phyloP scores from a whole-genome alignment of 2,329 filamentous ascomycete species.

The Thelonectria rubi region DNA sequence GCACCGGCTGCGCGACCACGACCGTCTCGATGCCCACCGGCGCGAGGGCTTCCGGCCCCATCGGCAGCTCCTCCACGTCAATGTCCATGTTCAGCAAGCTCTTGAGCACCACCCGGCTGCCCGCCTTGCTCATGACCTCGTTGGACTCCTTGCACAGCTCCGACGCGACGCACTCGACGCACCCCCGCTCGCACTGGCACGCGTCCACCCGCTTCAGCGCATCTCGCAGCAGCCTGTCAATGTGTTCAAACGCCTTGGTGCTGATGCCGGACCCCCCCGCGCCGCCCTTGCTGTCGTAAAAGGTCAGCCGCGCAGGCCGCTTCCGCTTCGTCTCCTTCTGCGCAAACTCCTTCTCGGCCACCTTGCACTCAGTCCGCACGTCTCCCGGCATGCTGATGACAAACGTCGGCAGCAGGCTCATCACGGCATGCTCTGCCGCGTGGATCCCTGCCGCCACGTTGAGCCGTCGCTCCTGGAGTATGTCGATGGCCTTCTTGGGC shows the following conservation, averaged over 20 bases:
- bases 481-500: slow-evolving; percentile 79
- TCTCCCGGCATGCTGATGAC: slow-evolving; percentile 91
- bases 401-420: slow-evolving; percentile 88
- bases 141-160: slow-evolving; percentile 87
- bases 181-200: slow-evolving; percentile 82
- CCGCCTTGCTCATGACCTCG: slow-evolving; percentile 92
- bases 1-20: slow-evolving; percentile 75
- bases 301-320: slow-evolving; percentile 86
- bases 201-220: slow-evolving; percentile 79
- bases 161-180: slow-evolving; percentile 88
- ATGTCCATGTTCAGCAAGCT: slow-evolving; percentile 79
- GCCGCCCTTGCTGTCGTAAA: slow-evolving; percentile 95
- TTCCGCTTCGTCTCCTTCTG: slow-evolving; percentile 75
- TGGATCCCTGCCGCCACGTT: slow-evolving; percentile 92
- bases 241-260: slow-evolving; percentile 92
- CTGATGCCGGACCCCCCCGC: slow-evolving; percentile 84
- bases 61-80: slow-evolving; percentile 84
- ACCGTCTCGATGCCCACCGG: slow-evolving; percentile 85
- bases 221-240: slow-evolving; percentile 79
- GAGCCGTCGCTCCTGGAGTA: slow-evolving; percentile 75
- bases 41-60: slow-evolving; percentile 78
- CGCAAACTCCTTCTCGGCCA: slow-evolving; percentile 86
- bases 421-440: slow-evolving; percentile 90
- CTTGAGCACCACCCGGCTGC: slow-evolving; percentile 82
- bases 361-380: slow-evolving; percentile 94